Conservation (phyloP, 345 rosid genomes). For the Populus davidiana region DNA sequence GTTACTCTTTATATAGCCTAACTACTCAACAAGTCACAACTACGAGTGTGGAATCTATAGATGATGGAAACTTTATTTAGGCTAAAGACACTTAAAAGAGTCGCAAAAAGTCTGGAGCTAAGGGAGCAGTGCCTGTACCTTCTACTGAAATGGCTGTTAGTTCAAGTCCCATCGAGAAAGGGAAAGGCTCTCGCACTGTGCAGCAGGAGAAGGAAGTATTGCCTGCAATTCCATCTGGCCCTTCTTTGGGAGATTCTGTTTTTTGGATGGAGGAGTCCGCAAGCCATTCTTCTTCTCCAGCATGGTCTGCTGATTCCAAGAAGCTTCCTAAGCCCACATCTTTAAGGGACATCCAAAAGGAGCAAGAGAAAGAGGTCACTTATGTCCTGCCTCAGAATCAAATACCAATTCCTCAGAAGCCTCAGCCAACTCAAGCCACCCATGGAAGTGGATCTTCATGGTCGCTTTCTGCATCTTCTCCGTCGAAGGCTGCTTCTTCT, state of each 20-base stretch:
- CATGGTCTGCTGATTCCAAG: conserved; percentile 72
- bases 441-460: conserved; percentile 45
- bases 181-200: conserved; percentile 53
- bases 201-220: conserved; percentile 68
- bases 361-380: conserved; percentile 72
- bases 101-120: conserved; percentile 74
- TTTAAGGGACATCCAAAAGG: conserved; percentile 84
- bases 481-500: conserved; percentile 56
- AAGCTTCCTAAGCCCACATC: conserved; percentile 64
- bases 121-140: conserved; percentile 36
- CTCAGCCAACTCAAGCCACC: conserved; percentile 46
- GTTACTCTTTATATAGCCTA: conserved; percentile 27
- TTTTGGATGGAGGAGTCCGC: conserved; percentile 73
- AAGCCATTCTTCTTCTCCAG: conserved; percentile 60
- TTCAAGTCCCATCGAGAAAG: conserved; percentile 66
- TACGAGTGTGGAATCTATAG: conserved; percentile 39
- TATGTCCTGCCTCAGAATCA: conserved; percentile 45
- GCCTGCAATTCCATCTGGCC: conserved; percentile 84
- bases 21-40: conserved; percentile 28
- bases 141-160: conserved; percentile 48
- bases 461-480: conserved; percentile 58
- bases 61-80: conserved; percentile 72
- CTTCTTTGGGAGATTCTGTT: conserved; percentile 96
- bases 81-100: conserved; percentile 85
- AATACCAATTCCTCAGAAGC: conserved; percentile 48